A percentile compares a stretch with the other conserved stretches of the same genome.
These are phyloP conservation scores for Rosa hybrid DNA, from an alignment of 331 rosid species.

Conservation along the genomic window DNA sequence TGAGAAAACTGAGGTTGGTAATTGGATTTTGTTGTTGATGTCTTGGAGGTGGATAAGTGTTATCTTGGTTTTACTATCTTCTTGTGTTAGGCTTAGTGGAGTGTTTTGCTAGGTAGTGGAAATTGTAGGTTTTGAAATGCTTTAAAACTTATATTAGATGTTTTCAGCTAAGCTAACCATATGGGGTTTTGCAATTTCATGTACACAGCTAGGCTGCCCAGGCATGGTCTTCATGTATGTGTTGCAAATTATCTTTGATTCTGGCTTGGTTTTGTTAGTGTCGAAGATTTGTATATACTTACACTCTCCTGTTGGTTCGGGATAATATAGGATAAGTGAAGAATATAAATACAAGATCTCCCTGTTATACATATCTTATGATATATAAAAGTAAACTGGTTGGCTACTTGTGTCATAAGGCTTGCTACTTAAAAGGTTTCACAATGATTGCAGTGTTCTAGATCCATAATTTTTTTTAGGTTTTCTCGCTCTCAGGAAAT, in stretches of 20 bases:
- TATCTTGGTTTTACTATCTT: slow-evolving; percentile 6
- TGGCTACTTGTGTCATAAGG: slow-evolving; percentile 1
- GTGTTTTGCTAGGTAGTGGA: slow-evolving; percentile 8
- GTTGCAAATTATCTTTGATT: not conserved
- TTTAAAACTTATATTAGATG: not conserved
- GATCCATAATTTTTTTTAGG: not conserved
- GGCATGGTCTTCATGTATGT: not conserved
- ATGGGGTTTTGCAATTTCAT: slow-evolving; percentile 15
- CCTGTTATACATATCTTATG: not conserved
- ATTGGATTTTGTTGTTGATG: not conserved
- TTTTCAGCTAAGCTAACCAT: not conserved
- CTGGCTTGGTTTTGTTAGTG: not conserved
- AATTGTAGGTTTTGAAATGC: not conserved
- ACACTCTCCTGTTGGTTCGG: not conserved
- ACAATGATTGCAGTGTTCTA: not conserved
- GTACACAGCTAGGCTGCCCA: not conserved
- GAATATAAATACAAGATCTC: not conserved
- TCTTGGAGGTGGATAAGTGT: slow-evolving; percentile 16
- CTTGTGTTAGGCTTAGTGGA: slow-evolving; percentile 19
- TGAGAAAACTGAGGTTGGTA: slow-evolving; percentile 3
- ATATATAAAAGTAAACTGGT: not conserved
- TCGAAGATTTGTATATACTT: not conserved
- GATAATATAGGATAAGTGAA: not conserved
- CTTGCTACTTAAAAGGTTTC: not conserved
- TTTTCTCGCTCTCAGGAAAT: not conserved